Percentiles rank a stretch among this genome's conserved stretches.
These are phyloP conservation scores for Candolleomyces eurysporus DNA, from an alignment of 768 basidiomycete species.

Conservation along the genomic window DNA sequence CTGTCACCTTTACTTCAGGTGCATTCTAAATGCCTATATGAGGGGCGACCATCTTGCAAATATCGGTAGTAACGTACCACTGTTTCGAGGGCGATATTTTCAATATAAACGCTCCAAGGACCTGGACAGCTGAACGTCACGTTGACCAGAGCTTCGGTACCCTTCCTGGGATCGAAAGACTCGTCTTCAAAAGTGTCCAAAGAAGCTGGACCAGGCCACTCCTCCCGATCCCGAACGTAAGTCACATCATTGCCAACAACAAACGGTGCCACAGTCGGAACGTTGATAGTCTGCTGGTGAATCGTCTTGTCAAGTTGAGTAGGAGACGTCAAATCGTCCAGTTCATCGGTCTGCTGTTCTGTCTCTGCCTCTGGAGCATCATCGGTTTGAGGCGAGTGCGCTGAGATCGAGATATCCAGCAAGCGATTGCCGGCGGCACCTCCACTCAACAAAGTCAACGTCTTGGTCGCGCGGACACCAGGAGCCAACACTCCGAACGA, in stretches of 20 bases:
- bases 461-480: slow-evolving; percentile 56
- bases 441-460: slow-evolving; percentile 57
- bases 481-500: slow-evolving; percentile 62
- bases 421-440: slow-evolving; percentile 69
- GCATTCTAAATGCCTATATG: slow-evolving; percentile 36
- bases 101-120: slow-evolving; percentile 55
- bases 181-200: slow-evolving; percentile 51
- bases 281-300: slow-evolving; percentile 58
- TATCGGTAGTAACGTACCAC: slow-evolving; percentile 36
- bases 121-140: slow-evolving; percentile 52
- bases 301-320: slow-evolving; percentile 46
- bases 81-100: slow-evolving; percentile 43
- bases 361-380: slow-evolving; percentile 16
- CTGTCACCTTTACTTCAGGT: slow-evolving; percentile 42
- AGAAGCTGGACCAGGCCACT: slow-evolving; percentile 50
- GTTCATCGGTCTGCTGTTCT: slow-evolving; percentile 17
- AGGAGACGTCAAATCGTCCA: slow-evolving; percentile 21
- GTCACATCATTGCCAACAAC: slow-evolving; percentile 48
- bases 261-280: slow-evolving; percentile 69
- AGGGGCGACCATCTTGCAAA: background rate
- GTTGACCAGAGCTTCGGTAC: slow-evolving; percentile 57
- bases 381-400: slow-evolving; percentile 33
- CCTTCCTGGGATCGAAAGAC: slow-evolving; percentile 49
- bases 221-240: slow-evolving; percentile 45
- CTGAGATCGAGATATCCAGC: slow-evolving; percentile 80